Percentiles rank a stretch among this genome's conserved stretches.
Evolutionary conservation across 225 moss, liverwort and hornwort species (phyloP).

Genomic region (Pseudisothecium myosuroides): DNA sequence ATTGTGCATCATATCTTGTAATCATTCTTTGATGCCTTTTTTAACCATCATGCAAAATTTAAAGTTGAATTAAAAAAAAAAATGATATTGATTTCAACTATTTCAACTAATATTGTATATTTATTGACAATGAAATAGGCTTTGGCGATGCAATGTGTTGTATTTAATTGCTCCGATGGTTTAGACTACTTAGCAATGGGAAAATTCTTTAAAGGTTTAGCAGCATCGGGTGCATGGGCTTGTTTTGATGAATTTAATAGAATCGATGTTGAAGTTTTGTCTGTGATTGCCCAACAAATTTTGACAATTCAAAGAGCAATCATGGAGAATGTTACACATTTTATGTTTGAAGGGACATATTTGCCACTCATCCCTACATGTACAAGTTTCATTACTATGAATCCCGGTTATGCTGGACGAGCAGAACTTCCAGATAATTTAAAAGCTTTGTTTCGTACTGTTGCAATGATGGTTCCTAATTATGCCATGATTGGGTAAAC

Average conservation of each 20-base stretch:
- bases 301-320: background rate
- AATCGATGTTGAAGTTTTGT: background rate
- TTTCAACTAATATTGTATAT: background rate
- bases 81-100: background rate
- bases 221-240: background rate
- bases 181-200: background rate
- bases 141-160: background rate
- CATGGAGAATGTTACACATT: background rate
- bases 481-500: background rate
- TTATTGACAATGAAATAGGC: background rate
- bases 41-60: too few relatives aligned
- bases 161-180: background rate
- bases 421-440: background rate
- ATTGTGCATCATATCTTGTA: background rate
- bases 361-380: background rate
- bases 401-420: background rate
- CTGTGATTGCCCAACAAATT: background rate
- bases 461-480: background rate
- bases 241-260: background rate
- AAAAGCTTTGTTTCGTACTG: background rate
- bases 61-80: background rate
- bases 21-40: background rate
- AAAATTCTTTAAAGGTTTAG: background rate
- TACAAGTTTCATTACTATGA: background rate
- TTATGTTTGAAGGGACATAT: background rate